Evolutionary conservation across 352 stramenopile genomes (phyloP), one percentile per base, ranked within the genome.

Genomic region (Globisporangium iwayamae): DNA sequence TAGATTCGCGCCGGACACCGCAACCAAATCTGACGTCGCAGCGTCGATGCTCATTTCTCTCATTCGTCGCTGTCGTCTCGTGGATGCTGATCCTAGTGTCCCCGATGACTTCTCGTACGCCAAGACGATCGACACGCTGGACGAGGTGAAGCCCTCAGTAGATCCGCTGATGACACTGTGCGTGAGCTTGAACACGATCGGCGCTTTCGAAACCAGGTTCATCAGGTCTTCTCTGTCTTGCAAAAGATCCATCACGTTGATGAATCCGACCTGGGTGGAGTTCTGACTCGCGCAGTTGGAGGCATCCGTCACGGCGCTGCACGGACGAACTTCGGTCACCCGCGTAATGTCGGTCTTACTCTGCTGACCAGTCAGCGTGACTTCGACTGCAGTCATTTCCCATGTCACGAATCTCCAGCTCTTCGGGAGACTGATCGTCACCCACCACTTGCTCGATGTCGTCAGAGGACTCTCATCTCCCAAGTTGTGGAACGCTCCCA

Each of bases 371-470:
- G 63, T 65, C 52, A 91, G 60, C 10, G 71, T 79, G n/a, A 89
- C 79, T 25, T 79, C 53, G 6, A 83, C 72, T 2, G 62, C 69
- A 52, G 84, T 91, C 58, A 73, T 85, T 32, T 74, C 65, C 84
- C 82, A 91, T 9, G 73, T 65, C 18, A 93, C 82, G 55, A 90
- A 93, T 60, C 81, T 75, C 84, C 84, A 93, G 25, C 69, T 78
- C 25, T 45, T 65, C 10, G 82, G 84, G 0, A 93, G 73, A 2
- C 68, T 81, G 45, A 93, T 84, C 1, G 79, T 81, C 59, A 93
- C 68, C 84, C 84, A 93, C 82, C 84, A 93, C 8, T 87, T 84
- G 43, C 67, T 83, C 9, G 68, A 70, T 25, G 60, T 62, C 10
- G 54, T 53, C 7, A 89, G 65, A 3, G 84, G 82, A 46, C 83